phyloP scores from a whole-genome alignment of 352 stramenopile species.

The Globisporangium uncinulatum region DNA sequence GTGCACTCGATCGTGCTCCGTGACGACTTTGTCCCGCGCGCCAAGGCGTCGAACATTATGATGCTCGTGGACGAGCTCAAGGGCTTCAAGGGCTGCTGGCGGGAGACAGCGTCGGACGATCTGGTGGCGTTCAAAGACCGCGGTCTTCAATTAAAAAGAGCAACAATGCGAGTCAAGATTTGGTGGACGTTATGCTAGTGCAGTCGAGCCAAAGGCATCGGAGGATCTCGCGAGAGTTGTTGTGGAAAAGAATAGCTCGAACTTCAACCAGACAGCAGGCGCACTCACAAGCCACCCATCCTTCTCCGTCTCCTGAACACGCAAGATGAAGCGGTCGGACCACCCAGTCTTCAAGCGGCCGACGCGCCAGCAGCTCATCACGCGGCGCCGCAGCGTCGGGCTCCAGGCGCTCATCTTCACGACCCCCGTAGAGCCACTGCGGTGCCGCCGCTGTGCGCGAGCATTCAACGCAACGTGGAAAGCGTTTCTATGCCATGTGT shows the following conservation, averaged over 20 bases:
- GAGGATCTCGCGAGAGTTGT: too few relatives aligned
- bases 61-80: conserved; percentile 71
- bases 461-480: conserved; percentile 45
- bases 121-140: conserved; percentile 78
- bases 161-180: too few relatives aligned
- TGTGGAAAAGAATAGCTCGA: too few relatives aligned
- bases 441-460: conserved; percentile 40
- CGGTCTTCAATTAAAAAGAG: too few relatives aligned
- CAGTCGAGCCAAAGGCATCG: too few relatives aligned
- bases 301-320: too few relatives aligned
- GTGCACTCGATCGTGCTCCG: conserved; percentile 82
- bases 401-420: conserved; percentile 39
- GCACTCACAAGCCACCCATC: too few relatives aligned
- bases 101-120: conserved; percentile 73
- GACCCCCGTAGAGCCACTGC: conserved; percentile 3
- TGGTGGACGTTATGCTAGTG: too few relatives aligned
- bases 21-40: conserved; percentile 80
- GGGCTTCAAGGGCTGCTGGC: conserved; percentile 78
- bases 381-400: conserved; percentile 39
- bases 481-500: conserved; percentile 43
- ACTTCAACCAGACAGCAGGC: too few relatives aligned
- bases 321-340: conserved; percentile 15
- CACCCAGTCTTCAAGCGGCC: conserved; percentile 54
- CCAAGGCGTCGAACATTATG: conserved; percentile 79
- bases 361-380: conserved; percentile 40